These are phyloP conservation scores for Heterobasidion irregulare DNA, from an alignment of 1,284 basidiomycete genomes.

Conservation along the genomic window DNA sequence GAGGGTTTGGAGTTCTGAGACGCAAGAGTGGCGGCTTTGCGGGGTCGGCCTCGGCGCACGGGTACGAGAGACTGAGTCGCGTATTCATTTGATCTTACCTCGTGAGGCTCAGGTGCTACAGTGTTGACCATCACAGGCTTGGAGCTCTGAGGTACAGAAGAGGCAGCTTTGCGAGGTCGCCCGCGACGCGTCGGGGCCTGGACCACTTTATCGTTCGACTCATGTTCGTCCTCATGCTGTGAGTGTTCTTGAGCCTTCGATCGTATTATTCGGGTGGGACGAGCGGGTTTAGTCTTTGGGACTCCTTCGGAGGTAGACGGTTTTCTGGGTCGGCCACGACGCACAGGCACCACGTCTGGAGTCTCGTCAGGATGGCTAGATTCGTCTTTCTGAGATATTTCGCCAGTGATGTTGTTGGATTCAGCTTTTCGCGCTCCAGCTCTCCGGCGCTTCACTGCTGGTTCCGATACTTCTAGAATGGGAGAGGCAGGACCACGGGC, in stretches of 20 bases:
- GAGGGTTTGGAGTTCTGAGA: not conserved
- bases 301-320: not conserved
- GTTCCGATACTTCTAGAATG: not conserved
- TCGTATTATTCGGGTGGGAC: not conserved
- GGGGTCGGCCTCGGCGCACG: not conserved
- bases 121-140: not conserved
- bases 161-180: not conserved
- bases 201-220: not conserved
- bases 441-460: not conserved
- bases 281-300: not conserved
- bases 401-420: not conserved
- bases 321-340: not conserved
- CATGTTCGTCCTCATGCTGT: not conserved
- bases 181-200: not conserved
- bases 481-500: slow-evolving; percentile 6
- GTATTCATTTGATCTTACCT: not conserved
- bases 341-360: not conserved
- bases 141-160: not conserved
- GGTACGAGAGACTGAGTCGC: not conserved
- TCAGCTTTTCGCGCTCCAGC: not conserved
- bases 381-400: not conserved
- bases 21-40: not conserved
- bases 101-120: not conserved
- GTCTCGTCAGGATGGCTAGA: not conserved
- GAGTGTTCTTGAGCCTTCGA: not conserved